Base-by-base conservation (phyloP, 495 filamentous ascomycete species). In the Pseudoneurospora amorphoporcata region DNA sequence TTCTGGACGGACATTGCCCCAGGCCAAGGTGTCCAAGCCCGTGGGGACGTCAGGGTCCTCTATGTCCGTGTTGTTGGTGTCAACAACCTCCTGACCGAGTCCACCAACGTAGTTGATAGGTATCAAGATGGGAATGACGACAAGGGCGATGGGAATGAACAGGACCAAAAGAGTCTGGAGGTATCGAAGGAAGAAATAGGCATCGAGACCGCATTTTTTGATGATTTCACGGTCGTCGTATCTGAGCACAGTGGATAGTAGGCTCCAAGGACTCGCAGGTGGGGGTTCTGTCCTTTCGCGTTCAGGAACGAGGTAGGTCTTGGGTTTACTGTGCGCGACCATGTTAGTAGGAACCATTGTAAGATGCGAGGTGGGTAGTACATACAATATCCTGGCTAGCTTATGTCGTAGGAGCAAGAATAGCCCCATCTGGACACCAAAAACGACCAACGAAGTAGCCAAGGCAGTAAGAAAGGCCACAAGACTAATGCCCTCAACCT, bases 171-270 rank as follows among this genome's bases (percentile, higher is more conserved):
- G 88, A 80, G 97, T 95, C 71, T 95, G 92, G 17, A 99, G 86
- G 79, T 97, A 99, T 70, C 96, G 92, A 1, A 99, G 86, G 83
- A 98, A 99, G 82, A 99, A 97, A 84, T 98, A 99, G 76, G 96
- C 95, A 81, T 99, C 95, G 45, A 99, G 87, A 7, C 95, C 95
- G 80, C 93, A 97, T 81, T 97, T 97, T 45, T 92, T 90, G 73
- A 98, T 95, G 78, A 98, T 91, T 74, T 97, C 93, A n/a, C 91
- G 86, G 81, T 94, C 91, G 68, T 88, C 86, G 71, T 93, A 93
- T 77, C 86, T 89, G 81, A 95, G 92, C 41, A 97, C 86, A 37
- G 90, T 86, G 35, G 81, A 80, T 45, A 94, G 79, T 87, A 94
- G 91, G 72, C 83, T 85, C 76, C 89, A 90, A n/a, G 91, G 84